These are phyloP conservation scores for Entamoeba moshkovskii DNA, from an alignment of 208 protist genomes.

Conservation along the genomic window DNA sequence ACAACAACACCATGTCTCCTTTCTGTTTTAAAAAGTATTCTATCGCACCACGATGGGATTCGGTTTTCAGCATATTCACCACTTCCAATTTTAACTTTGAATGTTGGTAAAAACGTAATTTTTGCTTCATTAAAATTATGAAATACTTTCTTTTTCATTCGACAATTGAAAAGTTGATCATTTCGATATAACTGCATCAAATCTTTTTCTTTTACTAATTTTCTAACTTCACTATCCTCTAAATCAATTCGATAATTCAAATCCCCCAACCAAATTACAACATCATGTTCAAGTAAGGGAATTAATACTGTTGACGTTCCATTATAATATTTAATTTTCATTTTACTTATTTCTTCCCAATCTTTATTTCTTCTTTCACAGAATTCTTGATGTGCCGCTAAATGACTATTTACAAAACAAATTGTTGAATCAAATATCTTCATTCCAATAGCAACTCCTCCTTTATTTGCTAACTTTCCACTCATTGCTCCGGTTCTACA, in stretches of 20 bases:
- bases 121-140: conserved; percentile 59
- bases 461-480: conserved; percentile 64
- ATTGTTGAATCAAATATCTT: conserved; percentile 53
- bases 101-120: conserved; percentile 67
- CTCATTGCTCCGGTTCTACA: conserved; percentile 28
- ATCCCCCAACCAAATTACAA: conserved; percentile 71
- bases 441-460: conserved; percentile 59
- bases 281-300: conserved; percentile 59
- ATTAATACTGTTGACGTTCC: not conserved
- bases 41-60: conserved; percentile 28
- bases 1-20: not conserved
- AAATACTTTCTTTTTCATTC: conserved; percentile 31
- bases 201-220: not conserved
- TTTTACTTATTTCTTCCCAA: conserved; percentile 52
- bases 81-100: conserved; percentile 37
- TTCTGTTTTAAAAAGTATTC: conserved; percentile 28
- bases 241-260: conserved; percentile 76
- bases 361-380: conserved; percentile 58
- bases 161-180: conserved; percentile 33
- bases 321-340: not conserved
- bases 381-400: conserved; percentile 62
- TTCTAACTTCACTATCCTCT: not conserved
- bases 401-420: conserved; percentile 64
- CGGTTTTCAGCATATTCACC: not conserved
- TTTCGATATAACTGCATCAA: not conserved